Base-by-base conservation (phyloP, 768 basidiomycete genomes). In the Mycena capillaripes region DNA sequence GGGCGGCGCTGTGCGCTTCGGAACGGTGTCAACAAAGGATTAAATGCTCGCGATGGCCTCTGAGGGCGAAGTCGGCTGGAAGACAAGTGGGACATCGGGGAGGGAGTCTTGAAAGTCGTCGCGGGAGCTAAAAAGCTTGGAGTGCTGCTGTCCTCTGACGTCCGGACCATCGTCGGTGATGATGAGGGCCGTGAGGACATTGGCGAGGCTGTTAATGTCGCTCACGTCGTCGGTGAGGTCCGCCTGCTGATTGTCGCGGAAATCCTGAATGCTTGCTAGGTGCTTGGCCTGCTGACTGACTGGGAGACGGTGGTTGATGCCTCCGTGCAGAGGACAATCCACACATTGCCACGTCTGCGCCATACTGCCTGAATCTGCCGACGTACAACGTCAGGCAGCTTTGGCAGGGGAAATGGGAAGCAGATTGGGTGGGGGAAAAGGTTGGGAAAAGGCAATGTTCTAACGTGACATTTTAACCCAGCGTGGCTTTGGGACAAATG, bases 111-210 rank as follows among this genome's bases (percentile, higher is more conserved):
- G 59, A 40, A 69, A 69, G 38, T 50, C 71, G n/a, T 59, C 56
- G 23, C 46, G 57, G 16, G 70, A 53, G 70, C 70, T 71, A 30
- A 71, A 71, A 30, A 71, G 70, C 50, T 44, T 50, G 36, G 70
- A 71, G 38, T 71, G 56, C 32, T 64, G 61, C 55, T 70, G 69
- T 38, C 58, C 63, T 38, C 36, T 46, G 57, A 60, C 23, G 48
- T 32, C 32, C 19, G 70, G 63, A 40, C 63, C 63, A 36, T 71
- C 58, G 50, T 71, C 71, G 32, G 61, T 48, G 36, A 64, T 56
- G 17, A 56, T 46, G 10, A 59, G 40, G n/a, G 42, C 64, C 23
- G 57, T 71, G 27, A 66, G 46, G 58, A 59, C 48, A n/a, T 60
- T 42, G 56, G 23, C 57, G 50, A 71, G 56, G 25, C 19, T 42